phyloP scores from a whole-genome alignment of 163 green algal genomes.

The Chloromonas sp. region DNA sequence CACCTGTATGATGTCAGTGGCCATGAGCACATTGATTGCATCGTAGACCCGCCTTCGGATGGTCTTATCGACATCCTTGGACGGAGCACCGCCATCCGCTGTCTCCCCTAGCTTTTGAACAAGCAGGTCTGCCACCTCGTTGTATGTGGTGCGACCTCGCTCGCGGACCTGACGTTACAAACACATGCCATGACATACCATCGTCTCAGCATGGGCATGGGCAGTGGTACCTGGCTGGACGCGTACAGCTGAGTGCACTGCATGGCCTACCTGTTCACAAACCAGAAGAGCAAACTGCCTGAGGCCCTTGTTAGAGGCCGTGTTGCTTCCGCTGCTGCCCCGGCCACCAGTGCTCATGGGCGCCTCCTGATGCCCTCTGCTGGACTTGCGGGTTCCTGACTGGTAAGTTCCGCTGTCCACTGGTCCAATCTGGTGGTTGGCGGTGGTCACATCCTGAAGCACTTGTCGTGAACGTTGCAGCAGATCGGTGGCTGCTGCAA shows the following conservation, averaged over 20 bases:
- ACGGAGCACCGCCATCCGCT: constrained; percentile 2
- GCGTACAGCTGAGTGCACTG: too few species aligned
- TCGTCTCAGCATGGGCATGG: too few species aligned
- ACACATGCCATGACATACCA: too few species aligned
- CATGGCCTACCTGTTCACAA: constrained; percentile 62
- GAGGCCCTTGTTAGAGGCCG: constrained; percentile 59
- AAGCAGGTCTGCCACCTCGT: constrained; percentile 93
- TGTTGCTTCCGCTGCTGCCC: not conserved
- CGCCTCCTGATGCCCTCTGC: not conserved
- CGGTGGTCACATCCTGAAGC: not conserved
- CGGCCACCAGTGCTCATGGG: not conserved
- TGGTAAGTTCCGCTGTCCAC: not conserved
- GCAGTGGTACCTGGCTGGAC: too few species aligned
- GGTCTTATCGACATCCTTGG: constrained; percentile 91
- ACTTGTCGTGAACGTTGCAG: not conserved
- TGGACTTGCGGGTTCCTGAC: not conserved
- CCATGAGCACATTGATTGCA: constrained; percentile 95
- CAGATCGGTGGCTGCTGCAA: not conserved
- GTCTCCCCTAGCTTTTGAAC: constrained; percentile 59
- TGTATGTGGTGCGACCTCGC: constrained; percentile 87
- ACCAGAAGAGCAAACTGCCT: constrained; percentile 66
- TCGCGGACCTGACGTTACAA: constrained; percentile 49
- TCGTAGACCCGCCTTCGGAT: constrained; percentile 92
- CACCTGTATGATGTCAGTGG: constrained; percentile 80
- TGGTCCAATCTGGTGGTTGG: not conserved